Evolutionary conservation across 164 flowering plant genomes (phyloP).

Genomic region (Cinnamomum micranthum): DNA sequence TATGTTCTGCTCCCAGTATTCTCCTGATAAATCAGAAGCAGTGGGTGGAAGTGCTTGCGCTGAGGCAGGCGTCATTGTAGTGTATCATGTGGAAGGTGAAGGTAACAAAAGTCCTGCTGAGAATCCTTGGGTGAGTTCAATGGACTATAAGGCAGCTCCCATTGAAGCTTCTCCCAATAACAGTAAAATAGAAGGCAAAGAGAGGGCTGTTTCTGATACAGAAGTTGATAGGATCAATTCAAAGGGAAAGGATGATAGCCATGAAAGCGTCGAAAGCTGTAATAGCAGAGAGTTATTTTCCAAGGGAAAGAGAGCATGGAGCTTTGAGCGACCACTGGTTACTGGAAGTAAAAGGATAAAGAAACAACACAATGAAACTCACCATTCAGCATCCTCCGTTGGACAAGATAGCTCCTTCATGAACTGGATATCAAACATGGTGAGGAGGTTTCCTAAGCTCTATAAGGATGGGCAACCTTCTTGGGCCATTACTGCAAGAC

Average conservation of each 20-base stretch:
- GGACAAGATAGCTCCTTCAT: slow-evolving; percentile 62
- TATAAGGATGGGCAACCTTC: slow-evolving; percentile 25
- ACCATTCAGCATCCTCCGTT: slow-evolving; percentile 29
- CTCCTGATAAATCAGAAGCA: background rate
- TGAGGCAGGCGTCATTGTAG: slow-evolving; percentile 16
- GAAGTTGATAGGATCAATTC: slow-evolving; percentile 23
- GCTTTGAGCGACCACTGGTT: slow-evolving; percentile 32
- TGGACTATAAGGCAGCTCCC: slow-evolving; percentile 1
- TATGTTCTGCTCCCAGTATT: background rate
- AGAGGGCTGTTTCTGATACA: slow-evolving; percentile 41
- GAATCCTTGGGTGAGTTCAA: background rate
- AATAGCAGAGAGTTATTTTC: slow-evolving; percentile 45
- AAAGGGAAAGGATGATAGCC: slow-evolving; percentile 45
- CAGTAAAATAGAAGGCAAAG: slow-evolving; percentile 39
- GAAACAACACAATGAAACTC: slow-evolving; percentile 24
- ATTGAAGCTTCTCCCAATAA: slow-evolving; percentile 24
- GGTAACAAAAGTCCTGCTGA: slow-evolving; percentile 10
- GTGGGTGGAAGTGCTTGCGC: slow-evolving; percentile 10
- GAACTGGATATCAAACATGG: slow-evolving; percentile 80
- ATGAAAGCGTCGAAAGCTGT: slow-evolving; percentile 79
- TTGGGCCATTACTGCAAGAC: slow-evolving; percentile 29
- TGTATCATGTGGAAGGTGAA: slow-evolving; percentile 18
- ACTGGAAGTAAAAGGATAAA: slow-evolving; percentile 44
- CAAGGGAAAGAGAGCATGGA: slow-evolving; percentile 40
- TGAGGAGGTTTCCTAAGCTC: slow-evolving; percentile 45